Percentiles rank a stretch among this genome's conserved stretches.
Evolutionary conservation across 371 early-diverging fungal species (phyloP).

Genomic region (Dichotomocladium elegans): DNA sequence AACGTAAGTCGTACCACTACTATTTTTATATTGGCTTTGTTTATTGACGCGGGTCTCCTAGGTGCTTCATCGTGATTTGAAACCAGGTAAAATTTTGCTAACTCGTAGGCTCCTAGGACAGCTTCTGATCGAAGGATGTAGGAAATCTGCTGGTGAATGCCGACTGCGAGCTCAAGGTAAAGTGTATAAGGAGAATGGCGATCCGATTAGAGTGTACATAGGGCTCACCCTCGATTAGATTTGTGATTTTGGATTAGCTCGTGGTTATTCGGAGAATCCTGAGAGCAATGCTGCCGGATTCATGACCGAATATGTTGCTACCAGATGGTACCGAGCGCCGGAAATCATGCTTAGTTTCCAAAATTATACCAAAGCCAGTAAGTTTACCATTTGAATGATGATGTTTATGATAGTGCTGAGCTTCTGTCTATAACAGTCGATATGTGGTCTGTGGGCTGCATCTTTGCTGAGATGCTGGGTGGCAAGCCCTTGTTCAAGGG

Average conservation of each 20-base stretch:
- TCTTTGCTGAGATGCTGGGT: conserved; percentile 95
- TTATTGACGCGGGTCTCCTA: conserved; percentile 2
- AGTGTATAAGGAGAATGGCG: background rate
- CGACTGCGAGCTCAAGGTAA: conserved; percentile 89
- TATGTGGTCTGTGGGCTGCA: conserved; percentile 98
- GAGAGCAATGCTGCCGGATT: conserved; percentile 84
- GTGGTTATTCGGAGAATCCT: conserved; percentile 81
- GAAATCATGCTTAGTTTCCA: conserved; percentile 96
- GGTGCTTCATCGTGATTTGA: conserved; percentile 92
- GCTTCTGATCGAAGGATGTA: too few species aligned
- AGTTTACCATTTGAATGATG: conserved; percentile 20
- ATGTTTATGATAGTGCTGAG: background rate
- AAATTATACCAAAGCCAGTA: conserved; percentile 93
- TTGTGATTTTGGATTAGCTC: conserved; percentile 93
- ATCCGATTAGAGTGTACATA: background rate
- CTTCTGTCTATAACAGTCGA: conserved; percentile 58
- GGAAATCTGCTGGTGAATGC: conserved; percentile 95
- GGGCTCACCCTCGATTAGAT: conserved; percentile 43
- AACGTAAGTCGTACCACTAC: conserved; percentile 62
- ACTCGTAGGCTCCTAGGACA: too few species aligned
- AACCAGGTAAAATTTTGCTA: conserved; percentile 88
- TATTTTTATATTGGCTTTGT: background rate
- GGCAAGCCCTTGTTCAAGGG: conserved; percentile 89
- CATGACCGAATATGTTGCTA: conserved; percentile 97
- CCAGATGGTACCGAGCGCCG: conserved; percentile 98